Conservation (phyloP, 495 filamentous ascomycete genomes). For the Penicillium robsamsonii region DNA sequence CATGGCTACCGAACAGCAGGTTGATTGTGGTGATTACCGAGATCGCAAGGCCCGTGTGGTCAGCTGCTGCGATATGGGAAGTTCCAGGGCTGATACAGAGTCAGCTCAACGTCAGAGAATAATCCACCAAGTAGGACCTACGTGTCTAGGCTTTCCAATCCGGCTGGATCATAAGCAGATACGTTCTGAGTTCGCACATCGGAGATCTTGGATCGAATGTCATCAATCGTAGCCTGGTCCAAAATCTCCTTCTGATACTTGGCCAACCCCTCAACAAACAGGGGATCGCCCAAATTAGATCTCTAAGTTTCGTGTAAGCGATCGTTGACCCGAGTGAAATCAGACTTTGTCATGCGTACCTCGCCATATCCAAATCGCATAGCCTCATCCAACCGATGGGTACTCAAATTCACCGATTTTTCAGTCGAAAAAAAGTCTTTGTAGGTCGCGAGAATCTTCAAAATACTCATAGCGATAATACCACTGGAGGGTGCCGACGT, state of each 20-base stretch:
- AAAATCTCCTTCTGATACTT: conserved; percentile 67
- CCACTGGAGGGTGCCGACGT: conserved; percentile 74
- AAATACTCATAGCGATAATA: conserved; percentile 63
- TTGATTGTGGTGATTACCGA: conserved; percentile 82
- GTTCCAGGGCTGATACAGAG: conserved; percentile 56
- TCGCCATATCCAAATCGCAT: conserved; percentile 83
- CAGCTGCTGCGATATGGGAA: conserved; percentile 69
- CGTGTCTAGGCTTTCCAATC: conserved; percentile 60
- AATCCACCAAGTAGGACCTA: conserved; percentile 23
- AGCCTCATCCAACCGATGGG: conserved; percentile 80
- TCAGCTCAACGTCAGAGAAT: background rate
- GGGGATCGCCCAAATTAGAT: conserved; percentile 74
- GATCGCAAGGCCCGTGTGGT: conserved; percentile 66
- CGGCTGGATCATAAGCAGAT: conserved; percentile 66
- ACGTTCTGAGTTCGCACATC: conserved; percentile 66
- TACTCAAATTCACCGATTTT: conserved; percentile 56
- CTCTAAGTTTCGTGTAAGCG: conserved; percentile 35
- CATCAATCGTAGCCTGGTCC: conserved; percentile 50
- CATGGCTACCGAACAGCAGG: conserved; percentile 71
- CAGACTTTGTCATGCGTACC: conserved; percentile 30
- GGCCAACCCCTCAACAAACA: conserved; percentile 62
- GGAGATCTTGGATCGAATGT: conserved; percentile 64
- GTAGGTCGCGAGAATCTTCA: conserved; percentile 81
- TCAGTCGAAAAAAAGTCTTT: conserved; percentile 51
- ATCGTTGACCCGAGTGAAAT: background rate